phyloP scores from a whole-genome alignment of 1,139 yeast species.

The Yamadazyma pseudoaaseri region DNA sequence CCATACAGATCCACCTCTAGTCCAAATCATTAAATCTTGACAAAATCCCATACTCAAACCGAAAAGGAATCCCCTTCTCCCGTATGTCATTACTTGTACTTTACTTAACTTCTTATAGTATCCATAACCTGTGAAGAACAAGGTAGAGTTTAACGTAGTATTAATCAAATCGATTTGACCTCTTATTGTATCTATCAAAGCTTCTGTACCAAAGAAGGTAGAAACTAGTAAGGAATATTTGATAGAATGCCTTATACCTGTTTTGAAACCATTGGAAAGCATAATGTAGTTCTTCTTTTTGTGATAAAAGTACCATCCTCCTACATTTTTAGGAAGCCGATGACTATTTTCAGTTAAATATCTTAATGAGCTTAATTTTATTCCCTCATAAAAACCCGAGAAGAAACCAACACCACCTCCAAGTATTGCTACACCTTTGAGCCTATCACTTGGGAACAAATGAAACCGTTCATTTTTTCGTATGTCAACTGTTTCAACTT shows the following conservation, averaged over 20 bases:
- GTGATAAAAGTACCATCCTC: constrained; percentile 90
- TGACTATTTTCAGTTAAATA: constrained; percentile 83
- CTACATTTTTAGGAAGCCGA: constrained; percentile 71
- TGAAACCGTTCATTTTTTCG: constrained; percentile 39
- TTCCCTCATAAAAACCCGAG: constrained; percentile 65
- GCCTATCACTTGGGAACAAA: constrained; percentile 35
- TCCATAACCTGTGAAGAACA: constrained; percentile 55
- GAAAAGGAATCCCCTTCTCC: constrained; percentile 52
- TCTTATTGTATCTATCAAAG: constrained; percentile 52
- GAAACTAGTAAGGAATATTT: constrained; percentile 50
- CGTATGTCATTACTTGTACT: constrained; percentile 47
- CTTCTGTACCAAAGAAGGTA: constrained; percentile 61
- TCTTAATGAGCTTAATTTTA: constrained; percentile 52
- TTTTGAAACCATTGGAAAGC: constrained; percentile 50
- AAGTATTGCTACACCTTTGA: constrained; percentile 29
- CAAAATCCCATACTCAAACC: constrained; percentile 62
- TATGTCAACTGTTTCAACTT: neutral
- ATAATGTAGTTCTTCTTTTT: constrained; percentile 80
- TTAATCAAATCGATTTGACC: constrained; percentile 56
- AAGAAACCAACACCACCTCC: constrained; percentile 58
- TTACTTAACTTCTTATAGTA: constrained; percentile 40
- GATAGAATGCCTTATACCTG: constrained; percentile 42
- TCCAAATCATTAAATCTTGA: constrained; percentile 60
- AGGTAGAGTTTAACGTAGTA: constrained; percentile 53
- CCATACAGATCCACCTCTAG: constrained; percentile 66